Evolutionary conservation across 148 eudicot species (phyloP).

Genomic region (Nepenthes mirabilis): DNA sequence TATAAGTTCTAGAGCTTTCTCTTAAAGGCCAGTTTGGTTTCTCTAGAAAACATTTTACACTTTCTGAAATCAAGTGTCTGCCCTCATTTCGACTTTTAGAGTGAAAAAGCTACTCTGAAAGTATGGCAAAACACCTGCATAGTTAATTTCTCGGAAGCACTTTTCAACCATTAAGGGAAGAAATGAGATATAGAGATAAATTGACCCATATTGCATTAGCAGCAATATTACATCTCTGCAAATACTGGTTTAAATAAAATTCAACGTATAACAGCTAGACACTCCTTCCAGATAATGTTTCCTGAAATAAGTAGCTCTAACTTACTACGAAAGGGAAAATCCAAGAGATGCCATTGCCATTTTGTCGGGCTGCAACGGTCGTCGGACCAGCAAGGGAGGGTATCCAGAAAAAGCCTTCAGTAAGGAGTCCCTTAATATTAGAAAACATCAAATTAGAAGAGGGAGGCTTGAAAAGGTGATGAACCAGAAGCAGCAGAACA

Average conservation of each 20-base stretch:
- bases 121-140: too few relatives aligned
- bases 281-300: background rate
- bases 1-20: too few relatives aligned
- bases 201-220: background rate
- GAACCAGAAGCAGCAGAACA: background rate
- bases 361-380: conserved; percentile 65
- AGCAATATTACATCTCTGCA: too few relatives aligned
- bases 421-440: conserved; percentile 58
- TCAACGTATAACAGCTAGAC: background rate
- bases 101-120: too few relatives aligned
- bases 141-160: background rate
- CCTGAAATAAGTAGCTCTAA: background rate
- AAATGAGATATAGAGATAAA: background rate
- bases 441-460: conserved; percentile 3
- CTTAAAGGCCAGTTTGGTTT: too few relatives aligned
- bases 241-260: too few relatives aligned
- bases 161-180: background rate
- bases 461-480: background rate
- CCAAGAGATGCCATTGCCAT: conserved; percentile 91
- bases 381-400: conserved; percentile 98
- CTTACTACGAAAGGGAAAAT: conserved; percentile 90
- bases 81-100: too few relatives aligned
- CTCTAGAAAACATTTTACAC: too few relatives aligned
- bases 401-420: conserved; percentile 96
- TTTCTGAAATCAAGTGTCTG: too few relatives aligned